These are phyloP conservation scores for Hypoxylon cercidicola DNA, from an alignment of 495 filamentous ascomycete genomes.

Conservation along the genomic window DNA sequence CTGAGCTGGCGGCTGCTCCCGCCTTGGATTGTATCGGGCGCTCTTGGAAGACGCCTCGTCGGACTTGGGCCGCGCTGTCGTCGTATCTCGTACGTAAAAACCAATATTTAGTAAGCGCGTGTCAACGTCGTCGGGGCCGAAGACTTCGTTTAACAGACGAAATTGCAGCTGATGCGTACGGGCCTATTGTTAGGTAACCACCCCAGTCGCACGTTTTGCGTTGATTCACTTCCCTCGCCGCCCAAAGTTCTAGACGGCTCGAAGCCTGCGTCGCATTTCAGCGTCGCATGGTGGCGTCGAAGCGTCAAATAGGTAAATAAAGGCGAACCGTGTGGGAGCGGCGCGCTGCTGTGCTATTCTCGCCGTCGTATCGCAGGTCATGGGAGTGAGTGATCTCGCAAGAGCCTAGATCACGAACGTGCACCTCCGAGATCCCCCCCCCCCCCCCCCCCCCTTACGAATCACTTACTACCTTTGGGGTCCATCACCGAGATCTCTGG, in stretches of 20 bases:
- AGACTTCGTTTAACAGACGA: conserved; percentile 8
- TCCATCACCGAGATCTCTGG: conserved; percentile 10
- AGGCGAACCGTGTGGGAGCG: not conserved
- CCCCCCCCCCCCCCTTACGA: conserved; percentile 8
- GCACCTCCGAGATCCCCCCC: not conserved
- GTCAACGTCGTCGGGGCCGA: not conserved
- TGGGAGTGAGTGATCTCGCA: not conserved
- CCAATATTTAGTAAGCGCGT: not conserved
- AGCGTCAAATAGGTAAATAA: not conserved
- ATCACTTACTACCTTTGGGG: conserved; percentile 22
- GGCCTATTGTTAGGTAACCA: not conserved
- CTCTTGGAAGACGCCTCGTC: conserved; percentile 13
- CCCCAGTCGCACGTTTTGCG: not conserved
- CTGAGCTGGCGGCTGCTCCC: conserved; percentile 23
- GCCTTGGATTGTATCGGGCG: conserved; percentile 7
- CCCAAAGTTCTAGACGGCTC: conserved; percentile 12
- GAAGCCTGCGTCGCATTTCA: not conserved
- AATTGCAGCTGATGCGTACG: conserved; percentile 32
- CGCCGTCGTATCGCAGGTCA: conserved; percentile 2
- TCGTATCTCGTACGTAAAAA: conserved; percentile 40
- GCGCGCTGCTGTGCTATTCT: conserved; percentile 8
- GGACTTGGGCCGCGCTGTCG: conserved; percentile 4
- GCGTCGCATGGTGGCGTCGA: not conserved
- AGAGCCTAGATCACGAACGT: not conserved
- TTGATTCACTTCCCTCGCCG: not conserved